Evolutionary conservation across 1,284 basidiomycete genomes (phyloP).

Genomic region (Pyrrhoderma lamaoense): DNA sequence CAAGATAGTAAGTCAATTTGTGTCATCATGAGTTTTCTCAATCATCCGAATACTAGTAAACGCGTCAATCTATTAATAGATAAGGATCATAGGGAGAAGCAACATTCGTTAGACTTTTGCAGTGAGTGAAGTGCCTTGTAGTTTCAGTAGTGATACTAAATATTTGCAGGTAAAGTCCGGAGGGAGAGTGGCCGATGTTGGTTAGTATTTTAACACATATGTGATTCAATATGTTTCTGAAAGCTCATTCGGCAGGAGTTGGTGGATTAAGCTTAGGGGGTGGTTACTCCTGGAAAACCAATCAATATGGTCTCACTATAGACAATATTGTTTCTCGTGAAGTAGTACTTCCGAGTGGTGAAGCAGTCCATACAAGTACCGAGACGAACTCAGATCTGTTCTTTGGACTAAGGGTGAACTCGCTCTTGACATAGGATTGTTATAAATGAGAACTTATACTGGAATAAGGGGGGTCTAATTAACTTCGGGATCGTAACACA

Average conservation of each 20-base stretch:
- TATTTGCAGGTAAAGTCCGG: too few relatives aligned
- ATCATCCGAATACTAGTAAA: too few relatives aligned
- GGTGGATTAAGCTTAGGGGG: constrained; percentile 16
- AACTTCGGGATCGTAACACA: constrained; percentile 16
- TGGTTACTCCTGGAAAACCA: constrained; percentile 17
- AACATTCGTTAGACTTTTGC: constrained; percentile 17
- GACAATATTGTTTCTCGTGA: constrained; percentile 15
- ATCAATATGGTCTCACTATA: constrained; percentile 15
- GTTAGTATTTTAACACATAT: constrained; percentile 2
- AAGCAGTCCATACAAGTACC: constrained; percentile 7
- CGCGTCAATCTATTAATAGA: constrained; percentile 1
- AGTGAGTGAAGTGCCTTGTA: too few relatives aligned
- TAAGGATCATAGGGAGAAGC: constrained; percentile 10
- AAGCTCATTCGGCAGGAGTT: too few relatives aligned
- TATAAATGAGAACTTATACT: not conserved
- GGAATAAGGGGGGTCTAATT: constrained; percentile 16
- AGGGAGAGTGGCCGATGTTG: constrained; percentile 21
- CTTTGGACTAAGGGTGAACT: constrained; percentile 13
- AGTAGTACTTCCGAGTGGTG: constrained; percentile 14
- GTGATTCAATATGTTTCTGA: not conserved
- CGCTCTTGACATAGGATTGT: not conserved
- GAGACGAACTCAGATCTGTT: constrained; percentile 15
- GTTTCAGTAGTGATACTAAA: too few relatives aligned
- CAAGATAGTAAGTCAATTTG: constrained; percentile 15
- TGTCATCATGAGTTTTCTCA: too few relatives aligned